Percentiles rank a stretch among this genome's conserved stretches.
These are phyloP conservation scores for Microbotryum scabiosae DNA, from an alignment of 1,284 basidiomycete species.

Conservation along the genomic window DNA sequence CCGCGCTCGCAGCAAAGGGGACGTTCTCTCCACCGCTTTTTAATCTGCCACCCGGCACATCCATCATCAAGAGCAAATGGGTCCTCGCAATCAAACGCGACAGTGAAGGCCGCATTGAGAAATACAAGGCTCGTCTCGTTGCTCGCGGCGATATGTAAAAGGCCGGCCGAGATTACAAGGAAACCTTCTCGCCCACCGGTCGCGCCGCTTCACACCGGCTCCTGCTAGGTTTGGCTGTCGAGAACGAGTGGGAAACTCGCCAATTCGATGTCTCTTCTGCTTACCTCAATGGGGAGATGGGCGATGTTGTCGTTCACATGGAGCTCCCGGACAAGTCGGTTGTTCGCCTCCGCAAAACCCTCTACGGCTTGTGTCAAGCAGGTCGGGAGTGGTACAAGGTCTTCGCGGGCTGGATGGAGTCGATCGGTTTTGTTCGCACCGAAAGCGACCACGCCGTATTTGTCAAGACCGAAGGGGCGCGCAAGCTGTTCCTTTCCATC, in stretches of 20 bases:
- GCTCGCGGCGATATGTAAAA: constrained; percentile 37
- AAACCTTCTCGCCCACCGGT: constrained; percentile 46
- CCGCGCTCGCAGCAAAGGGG: constrained; percentile 5
- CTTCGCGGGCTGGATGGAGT: constrained; percentile 3
- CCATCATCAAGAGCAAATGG: constrained; percentile 10
- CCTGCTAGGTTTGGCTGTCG: constrained; percentile 13
- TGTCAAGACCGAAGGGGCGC: neutral
- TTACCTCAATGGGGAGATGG: constrained; percentile 16
- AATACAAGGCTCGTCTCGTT: constrained; percentile 38
- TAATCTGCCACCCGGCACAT: neutral
- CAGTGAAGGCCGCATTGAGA: constrained; percentile 25
- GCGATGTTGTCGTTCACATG: constrained; percentile 6
- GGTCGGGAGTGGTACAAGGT: constrained; percentile 16
- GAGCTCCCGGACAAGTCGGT: constrained; percentile 1
- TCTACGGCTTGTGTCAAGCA: constrained; percentile 25
- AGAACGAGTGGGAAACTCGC: constrained; percentile 1
- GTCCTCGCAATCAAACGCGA: constrained; percentile 23
- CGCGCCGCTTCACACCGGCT: constrained; percentile 41
- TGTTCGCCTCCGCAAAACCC: constrained; percentile 7
- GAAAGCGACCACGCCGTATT: neutral
- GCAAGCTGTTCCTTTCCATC: neutral
- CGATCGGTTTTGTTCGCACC: neutral
- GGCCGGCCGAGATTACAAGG: constrained; percentile 42
- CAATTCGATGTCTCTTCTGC: constrained; percentile 19
- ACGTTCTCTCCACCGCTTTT: constrained; percentile 7